Percentiles rank a stretch among this genome's conserved stretches.
phyloP scores from a whole-genome alignment of 352 stramenopile genomes.

The Globisporangium cederbergense region DNA sequence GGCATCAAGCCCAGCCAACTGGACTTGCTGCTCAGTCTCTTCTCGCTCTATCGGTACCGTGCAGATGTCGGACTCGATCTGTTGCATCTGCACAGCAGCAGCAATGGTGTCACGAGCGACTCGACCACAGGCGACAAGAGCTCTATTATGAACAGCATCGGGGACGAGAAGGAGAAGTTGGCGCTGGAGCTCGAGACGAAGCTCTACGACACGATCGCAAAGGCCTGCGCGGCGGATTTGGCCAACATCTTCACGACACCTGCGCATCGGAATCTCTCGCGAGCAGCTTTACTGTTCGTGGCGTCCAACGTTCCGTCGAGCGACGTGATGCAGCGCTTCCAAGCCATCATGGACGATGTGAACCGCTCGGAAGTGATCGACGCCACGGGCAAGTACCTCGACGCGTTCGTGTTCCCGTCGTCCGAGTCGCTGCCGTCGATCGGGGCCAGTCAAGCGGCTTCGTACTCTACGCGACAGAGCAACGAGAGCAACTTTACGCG shows the following conservation, averaged over 20 bases:
- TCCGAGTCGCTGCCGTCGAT: slow-evolving; percentile 19
- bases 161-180: slow-evolving; percentile 43
- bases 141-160: slow-evolving; percentile 4
- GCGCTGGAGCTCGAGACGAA: slow-evolving; percentile 69
- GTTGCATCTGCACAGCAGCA: slow-evolving; percentile 22
- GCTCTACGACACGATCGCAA: slow-evolving; percentile 71
- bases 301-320: slow-evolving; percentile 58
- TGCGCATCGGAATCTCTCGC: slow-evolving; percentile 51
- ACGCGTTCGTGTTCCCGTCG: slow-evolving; percentile 74
- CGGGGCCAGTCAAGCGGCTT: slow-evolving; percentile 17
- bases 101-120: background rate
- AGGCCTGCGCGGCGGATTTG: slow-evolving; percentile 59
- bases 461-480: slow-evolving; percentile 11
- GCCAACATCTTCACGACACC: slow-evolving; percentile 56
- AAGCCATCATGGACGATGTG: slow-evolving; percentile 38
- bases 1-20: slow-evolving; percentile 49
- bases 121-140: background rate
- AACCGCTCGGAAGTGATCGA: slow-evolving; percentile 50
- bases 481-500: slow-evolving; percentile 40
- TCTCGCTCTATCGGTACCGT: slow-evolving; percentile 84
- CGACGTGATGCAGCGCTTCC: slow-evolving; percentile 54
- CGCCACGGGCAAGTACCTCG: slow-evolving; percentile 65
- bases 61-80: slow-evolving; percentile 67
- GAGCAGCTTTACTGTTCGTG: slow-evolving; percentile 67
- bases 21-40: slow-evolving; percentile 76